phyloP scores from a whole-genome alignment of 2,329 filamentous ascomycete genomes.

The Stachybotrys chlorohalonatus region DNA sequence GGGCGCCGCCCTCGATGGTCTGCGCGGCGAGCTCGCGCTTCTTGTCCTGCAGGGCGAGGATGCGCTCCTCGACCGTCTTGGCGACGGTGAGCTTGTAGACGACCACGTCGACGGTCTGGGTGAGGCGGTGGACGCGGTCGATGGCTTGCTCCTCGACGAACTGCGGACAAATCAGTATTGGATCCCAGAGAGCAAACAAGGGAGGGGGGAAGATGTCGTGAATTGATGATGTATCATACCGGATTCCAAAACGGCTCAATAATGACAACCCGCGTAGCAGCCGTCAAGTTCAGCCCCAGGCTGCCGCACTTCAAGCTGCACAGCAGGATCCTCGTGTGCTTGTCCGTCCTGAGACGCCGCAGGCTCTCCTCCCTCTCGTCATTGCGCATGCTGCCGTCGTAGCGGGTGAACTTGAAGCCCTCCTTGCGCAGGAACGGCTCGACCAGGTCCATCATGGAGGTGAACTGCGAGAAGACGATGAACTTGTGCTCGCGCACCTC shows the following conservation, averaged over 20 bases:
- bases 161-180: constrained; percentile 25
- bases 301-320: constrained; percentile 93
- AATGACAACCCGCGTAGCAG: constrained; percentile 86
- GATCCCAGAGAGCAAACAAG: neutral
- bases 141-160: constrained; percentile 99
- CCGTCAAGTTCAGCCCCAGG: constrained; percentile 87
- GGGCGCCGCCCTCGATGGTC: constrained; percentile 75
- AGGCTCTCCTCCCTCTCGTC: constrained; percentile 69
- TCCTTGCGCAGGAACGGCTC: constrained; percentile 78
- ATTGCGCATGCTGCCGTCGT: constrained; percentile 2
- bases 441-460: constrained; percentile 92
- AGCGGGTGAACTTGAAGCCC: constrained; percentile 73
- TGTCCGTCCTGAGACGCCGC: constrained; percentile 64
- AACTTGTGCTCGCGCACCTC: constrained; percentile 85
- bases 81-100: constrained; percentile 91
- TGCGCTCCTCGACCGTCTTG: constrained; percentile 84
- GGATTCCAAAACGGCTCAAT: constrained; percentile 99
- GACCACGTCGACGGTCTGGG: constrained; percentile 87
- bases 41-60: constrained; percentile 87
- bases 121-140: constrained; percentile 95
- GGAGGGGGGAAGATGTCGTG: neutral
- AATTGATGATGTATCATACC: constrained; percentile 32
- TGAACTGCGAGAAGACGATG: constrained; percentile 98
- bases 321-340: constrained; percentile 69
- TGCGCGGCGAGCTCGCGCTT: constrained; percentile 88